Base-by-base conservation (phyloP, 2,329 filamentous ascomycete genomes). In the Xylaria sp. region DNA sequence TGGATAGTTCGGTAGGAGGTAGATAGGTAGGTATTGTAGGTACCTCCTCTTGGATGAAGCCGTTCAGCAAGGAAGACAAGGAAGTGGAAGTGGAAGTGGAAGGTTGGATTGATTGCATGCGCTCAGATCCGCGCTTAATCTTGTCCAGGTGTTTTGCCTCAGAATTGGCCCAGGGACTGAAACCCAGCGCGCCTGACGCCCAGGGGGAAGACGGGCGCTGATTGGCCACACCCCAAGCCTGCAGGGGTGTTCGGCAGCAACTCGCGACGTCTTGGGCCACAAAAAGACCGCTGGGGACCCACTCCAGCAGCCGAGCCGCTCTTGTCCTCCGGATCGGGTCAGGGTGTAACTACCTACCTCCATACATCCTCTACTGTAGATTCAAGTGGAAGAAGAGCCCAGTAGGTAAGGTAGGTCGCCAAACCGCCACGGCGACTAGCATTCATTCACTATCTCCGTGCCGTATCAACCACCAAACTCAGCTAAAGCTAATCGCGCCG, bases 261-360 rank as follows among this genome's bases (percentile, higher is more conserved):
- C 62, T 61, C 70, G 70, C 66, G 69, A 72, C 71, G 56, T 63
- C 56, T 65, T 61, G 68, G 71, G 69, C 70, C 69, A 69, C 69
- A 72, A 65, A 72, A 65, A 61, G 52, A 19, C 16, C 45, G 50
- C 50, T 50, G 49, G 9, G 24, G 40, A 34, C 16, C 42, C 46
- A 24, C 18, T 44, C 21, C 29, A 18, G 21, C 44, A 54, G 22
- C 45, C 44, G 40, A 48, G 49, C 46, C 22, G 45, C 51, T 47
- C 52, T 41, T 48, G n/a, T n/a, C n/a, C n/a, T n/a, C n/a, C n/a
- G n/a, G n/a, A n/a, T n/a, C n/a, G n/a, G n/a, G n/a, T n/a, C n/a
- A n/a, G n/a, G n/a, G n/a, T n/a, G 38, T 8, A 21, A 11, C 39
- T 19, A 21, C 52, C 49, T 52, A 37, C 9, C 24, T 26, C 24